phyloP scores from a whole-genome alignment of 192 early-diverging fungal genomes.

The Mortierella claussenii region DNA sequence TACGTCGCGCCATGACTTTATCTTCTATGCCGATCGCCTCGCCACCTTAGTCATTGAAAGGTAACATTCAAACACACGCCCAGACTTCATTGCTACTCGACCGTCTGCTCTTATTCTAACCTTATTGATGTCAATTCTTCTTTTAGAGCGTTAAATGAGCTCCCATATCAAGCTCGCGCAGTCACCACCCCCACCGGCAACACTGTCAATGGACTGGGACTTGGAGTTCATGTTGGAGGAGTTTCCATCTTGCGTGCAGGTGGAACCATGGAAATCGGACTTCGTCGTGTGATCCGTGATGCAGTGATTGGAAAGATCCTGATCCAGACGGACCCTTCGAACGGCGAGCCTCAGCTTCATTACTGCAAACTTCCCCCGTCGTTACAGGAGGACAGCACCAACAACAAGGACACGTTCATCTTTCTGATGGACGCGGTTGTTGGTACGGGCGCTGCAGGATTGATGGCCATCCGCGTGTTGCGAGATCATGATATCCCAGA shows the following conservation, averaged over 20 bases:
- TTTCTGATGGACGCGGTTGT: constrained; percentile 83
- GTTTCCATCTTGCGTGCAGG: constrained; percentile 90
- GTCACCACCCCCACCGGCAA: constrained; percentile 71
- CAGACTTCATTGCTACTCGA: neutral
- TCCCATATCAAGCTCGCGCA: constrained; percentile 57
- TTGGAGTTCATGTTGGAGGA: constrained; percentile 63
- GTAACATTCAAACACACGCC: constrained; percentile 49
- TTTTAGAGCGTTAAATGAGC: constrained; percentile 71
- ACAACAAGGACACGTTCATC: constrained; percentile 23
- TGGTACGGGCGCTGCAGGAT: constrained; percentile 90
- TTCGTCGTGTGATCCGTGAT: constrained; percentile 83
- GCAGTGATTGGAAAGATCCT: constrained; percentile 90
- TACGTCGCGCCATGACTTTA: constrained; percentile 85
- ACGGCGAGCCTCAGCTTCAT: constrained; percentile 91
- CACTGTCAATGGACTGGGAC: constrained; percentile 60
- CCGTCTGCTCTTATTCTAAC: neutral
- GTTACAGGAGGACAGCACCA: constrained; percentile 1
- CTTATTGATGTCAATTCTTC: neutral
- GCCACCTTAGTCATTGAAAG: constrained; percentile 87
- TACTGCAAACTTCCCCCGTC: constrained; percentile 83
- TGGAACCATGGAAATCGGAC: constrained; percentile 89
- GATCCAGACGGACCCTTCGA: constrained; percentile 82
- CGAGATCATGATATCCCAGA: constrained; percentile 91
- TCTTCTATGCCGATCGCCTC: constrained; percentile 92
- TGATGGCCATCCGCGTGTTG: constrained; percentile 96